Base-by-base conservation (phyloP, 495 filamentous ascomycete genomes). In the Daldinia caldariorum region DNA sequence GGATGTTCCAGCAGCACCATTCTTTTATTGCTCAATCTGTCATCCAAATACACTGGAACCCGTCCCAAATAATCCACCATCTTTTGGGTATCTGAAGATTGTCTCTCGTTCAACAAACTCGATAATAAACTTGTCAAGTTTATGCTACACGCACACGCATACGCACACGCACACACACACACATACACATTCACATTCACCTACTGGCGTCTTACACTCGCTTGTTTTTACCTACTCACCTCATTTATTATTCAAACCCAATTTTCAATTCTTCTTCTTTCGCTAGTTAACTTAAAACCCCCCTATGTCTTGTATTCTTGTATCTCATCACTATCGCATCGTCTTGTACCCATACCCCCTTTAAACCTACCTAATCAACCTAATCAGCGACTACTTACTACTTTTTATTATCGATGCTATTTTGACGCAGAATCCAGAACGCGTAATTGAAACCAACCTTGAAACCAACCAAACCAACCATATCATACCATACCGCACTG, bases 381-480 rank as follows among this genome's bases (percentile, higher is more conserved):
- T 57, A 61, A 71, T 57, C 45, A 34, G 12, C 8, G 2, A 61
- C 16, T 3, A 61, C 16, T 3, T n/a, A n/a, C n/a, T n/a, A n/a
- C n/a, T n/a, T n/a, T 50, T 35, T 47, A 20, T 22, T 16, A 34
- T 53, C 54, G 47, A 51, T 47, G 39, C 49, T 61, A 51, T 64
- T 39, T 50, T 32, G 18, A 55, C 18, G 47, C 22, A 41, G 26
- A 47, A 29, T 35, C 35, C 61, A 61, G 58, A 70, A 73, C 70
- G 70, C 70, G 70, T 73, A 73, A 73, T 73, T 67, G 66, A 70
- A 66, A 70, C 70, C 57, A 63, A 66, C 56, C 60, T 63, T 67
- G 63, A 57, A 60, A 67, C 63, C 54, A 58, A 29, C 22, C 35
- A 18, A 9, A 26, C 47, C 26, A 45, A n/a, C n/a, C n/a, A n/a